Evolutionary conservation across 2,329 filamentous ascomycete genomes (phyloP).

Genomic region (Ascochyta fabae): DNA sequence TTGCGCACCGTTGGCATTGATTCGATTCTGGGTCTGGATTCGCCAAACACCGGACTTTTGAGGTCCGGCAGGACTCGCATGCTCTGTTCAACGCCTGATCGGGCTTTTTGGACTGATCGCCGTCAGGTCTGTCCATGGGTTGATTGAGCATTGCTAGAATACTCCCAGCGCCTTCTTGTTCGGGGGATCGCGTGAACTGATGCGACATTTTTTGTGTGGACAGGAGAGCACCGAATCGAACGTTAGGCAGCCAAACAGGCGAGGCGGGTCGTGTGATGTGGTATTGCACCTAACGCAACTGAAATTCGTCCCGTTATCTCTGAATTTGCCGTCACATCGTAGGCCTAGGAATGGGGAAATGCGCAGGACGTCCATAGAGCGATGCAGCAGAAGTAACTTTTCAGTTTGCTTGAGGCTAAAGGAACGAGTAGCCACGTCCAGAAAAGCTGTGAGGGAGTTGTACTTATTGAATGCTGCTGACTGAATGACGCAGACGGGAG

Average conservation of each 20-base stretch:
- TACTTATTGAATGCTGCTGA: constrained; percentile 4
- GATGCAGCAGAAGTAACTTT: background rate
- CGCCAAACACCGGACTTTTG: constrained; percentile 45
- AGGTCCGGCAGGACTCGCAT: constrained; percentile 46
- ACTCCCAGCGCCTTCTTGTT: constrained; percentile 13
- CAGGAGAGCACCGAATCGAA: background rate
- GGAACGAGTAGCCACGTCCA: background rate
- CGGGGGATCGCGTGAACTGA: constrained; percentile 11
- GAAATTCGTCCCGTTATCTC: constrained; percentile 6
- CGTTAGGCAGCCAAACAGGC: background rate
- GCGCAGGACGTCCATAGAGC: background rate
- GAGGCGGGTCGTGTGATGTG: background rate
- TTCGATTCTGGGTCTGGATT: constrained; percentile 33
- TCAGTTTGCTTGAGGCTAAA: background rate
- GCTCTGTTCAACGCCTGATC: constrained; percentile 45
- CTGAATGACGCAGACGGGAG: constrained; percentile 4
- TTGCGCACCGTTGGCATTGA: constrained; percentile 46
- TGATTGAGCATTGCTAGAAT: constrained; percentile 25
- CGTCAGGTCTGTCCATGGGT: constrained; percentile 21
- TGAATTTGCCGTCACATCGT: constrained; percentile 6
- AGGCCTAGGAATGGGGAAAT: background rate
- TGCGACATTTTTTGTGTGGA: constrained; percentile 16
- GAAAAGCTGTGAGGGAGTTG: background rate
- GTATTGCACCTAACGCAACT: constrained; percentile 1
- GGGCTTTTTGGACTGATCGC: constrained; percentile 27